Evolutionary conservation across 345 rosid species (phyloP), one percentile per base, ranked within the genome.

Genomic region (Punica granatum): DNA sequence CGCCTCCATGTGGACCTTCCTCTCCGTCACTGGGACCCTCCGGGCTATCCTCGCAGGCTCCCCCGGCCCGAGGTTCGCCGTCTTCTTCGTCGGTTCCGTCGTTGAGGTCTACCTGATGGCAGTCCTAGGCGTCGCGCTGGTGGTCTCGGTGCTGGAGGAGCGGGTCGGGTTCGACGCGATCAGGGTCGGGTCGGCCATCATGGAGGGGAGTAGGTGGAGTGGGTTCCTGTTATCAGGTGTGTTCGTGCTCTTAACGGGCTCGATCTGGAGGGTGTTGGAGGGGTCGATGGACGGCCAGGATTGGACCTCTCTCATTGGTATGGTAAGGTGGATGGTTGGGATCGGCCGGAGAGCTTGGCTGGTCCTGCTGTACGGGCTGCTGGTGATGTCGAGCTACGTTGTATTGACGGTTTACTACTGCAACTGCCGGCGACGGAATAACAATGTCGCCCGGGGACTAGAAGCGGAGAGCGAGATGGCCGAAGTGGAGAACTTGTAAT

Each of bases 111-210:
- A 86, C 74, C 16, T 92, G 18, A 86, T 84, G 84, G 85, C 85
- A 16, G 84, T 85, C 41, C 36, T 83, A 66, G 87, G 88, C 25
- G 37, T 86, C 72, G 89, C 80, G 0, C 67, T 92, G 54, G 90
- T 84, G 59, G 90, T 80, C 43, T 85, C 97, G 46, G 78, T 83
- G 6, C 15, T 81, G 67, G 98, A 92, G 80, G 82, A 71, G 28
- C 71, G 75, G 32, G 77, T 67, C 48, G 97, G 96, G 26, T 87
- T 81, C 72, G 88, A 76, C 1, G 97, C 97, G 1, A 67, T 92
- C 30, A 71, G 78, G 59, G 69, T 67, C 46, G 96, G 90, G 64
- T 77, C 48, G 11, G 62, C 46, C 0, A 28, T 88, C 72, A 84
- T 92, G 89, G 81, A 72, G 54, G 89, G 75, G 59, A 78, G 82